Conservation (phyloP, 2,329 filamentous ascomycete species). For the Diaporthe caulivora region DNA sequence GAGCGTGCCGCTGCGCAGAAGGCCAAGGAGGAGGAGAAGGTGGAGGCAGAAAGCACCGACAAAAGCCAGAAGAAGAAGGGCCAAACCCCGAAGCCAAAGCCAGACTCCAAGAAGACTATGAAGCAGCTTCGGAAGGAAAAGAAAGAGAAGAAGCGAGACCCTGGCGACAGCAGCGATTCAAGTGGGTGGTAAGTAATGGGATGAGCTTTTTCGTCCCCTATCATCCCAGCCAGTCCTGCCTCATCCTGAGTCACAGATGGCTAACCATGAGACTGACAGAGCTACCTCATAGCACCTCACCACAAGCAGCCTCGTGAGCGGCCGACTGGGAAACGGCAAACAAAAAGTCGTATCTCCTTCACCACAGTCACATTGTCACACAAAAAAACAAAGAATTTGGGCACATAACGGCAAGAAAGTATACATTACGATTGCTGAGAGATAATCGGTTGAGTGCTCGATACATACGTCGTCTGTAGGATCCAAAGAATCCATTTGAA, state of each 20-base stretch:
- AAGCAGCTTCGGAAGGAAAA: conserved; percentile 21
- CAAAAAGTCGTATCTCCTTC: too few species aligned
- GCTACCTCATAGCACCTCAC: too few species aligned
- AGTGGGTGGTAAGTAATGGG: background rate
- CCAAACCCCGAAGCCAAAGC: conserved; percentile 14
- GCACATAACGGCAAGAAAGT: background rate
- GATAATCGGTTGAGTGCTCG: background rate
- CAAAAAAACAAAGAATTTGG: background rate
- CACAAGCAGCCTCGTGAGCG: background rate
- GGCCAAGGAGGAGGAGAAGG: conserved; percentile 41
- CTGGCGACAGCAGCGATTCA: background rate
- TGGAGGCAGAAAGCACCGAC: background rate
- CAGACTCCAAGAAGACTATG: background rate
- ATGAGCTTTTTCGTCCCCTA: accelerated
- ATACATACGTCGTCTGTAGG: background rate
- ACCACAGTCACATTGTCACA: too few species aligned
- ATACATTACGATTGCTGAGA: background rate
- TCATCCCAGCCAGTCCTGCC: accelerated
- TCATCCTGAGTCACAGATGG: background rate
- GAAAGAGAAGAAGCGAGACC: background rate
- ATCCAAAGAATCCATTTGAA: background rate
- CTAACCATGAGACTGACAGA: background rate
- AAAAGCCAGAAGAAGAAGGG: conserved; percentile 18
- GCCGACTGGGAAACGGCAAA: background rate
- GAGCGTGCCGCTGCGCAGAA: background rate